phyloP scores from a whole-genome alignment of 2,329 filamentous ascomycete genomes.

The Knufia fluminis region DNA sequence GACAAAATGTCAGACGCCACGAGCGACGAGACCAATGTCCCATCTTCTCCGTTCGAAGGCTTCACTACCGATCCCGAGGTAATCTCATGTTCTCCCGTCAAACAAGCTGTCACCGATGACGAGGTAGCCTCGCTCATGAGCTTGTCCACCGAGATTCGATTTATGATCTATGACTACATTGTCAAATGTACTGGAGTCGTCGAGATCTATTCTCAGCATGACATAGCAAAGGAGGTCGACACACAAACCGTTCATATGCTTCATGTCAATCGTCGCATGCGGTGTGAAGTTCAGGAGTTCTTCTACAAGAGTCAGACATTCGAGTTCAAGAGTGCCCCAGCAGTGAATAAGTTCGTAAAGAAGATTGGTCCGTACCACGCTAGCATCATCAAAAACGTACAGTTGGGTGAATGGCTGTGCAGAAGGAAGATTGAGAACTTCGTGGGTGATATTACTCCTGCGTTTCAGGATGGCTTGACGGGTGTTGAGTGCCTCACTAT shows the following conservation, averaged over 20 bases:
- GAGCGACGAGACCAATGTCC: no score
- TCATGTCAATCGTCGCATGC: background rate
- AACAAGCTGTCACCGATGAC: background rate
- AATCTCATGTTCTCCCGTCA: no score
- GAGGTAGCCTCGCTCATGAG: background rate
- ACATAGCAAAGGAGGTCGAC: background rate
- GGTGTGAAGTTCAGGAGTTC: background rate
- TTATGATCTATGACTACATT: background rate
- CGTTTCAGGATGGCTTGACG: background rate
- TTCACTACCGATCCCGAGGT: no score
- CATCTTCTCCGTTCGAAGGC: no score
- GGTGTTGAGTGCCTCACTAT: background rate
- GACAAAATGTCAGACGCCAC: no score
- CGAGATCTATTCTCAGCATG: background rate
- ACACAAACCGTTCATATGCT: background rate
- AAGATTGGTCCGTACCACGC: constrained; percentile 5
- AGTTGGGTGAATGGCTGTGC: background rate
- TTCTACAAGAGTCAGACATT: constrained; percentile 7
- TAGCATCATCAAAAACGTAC: constrained; percentile 1
- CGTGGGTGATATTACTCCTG: background rate
- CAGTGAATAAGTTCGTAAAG: background rate
- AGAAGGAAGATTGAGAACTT: background rate
- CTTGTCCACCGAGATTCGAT: background rate
- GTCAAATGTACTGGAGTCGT: background rate
- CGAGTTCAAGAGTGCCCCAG: background rate